Base-by-base conservation (phyloP, 2,329 filamentous ascomycete species). In the Juglanconis oblonga region DNA sequence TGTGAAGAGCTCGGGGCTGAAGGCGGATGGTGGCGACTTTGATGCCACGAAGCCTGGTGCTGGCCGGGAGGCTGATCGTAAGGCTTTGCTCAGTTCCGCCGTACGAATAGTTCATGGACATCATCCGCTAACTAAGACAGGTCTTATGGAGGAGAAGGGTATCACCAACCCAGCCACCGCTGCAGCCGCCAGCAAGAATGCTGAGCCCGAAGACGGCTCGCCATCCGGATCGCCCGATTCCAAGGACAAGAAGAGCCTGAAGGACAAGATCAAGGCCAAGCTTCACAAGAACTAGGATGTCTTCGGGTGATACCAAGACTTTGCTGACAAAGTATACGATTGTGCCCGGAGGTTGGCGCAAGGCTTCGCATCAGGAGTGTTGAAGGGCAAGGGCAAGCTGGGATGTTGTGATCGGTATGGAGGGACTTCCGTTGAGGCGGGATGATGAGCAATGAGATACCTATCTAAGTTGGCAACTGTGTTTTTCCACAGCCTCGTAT, bases 251-350 rank as follows among this genome's bases (percentile, higher is more conserved):
- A 77, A 76, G 50, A 81, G 81, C 64, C 69, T 88, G 45, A 80
- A 80, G 62, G 79, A 87, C 59, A 88, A 87, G 76, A 83, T 90
- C 73, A 90, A 89, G 81, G 81, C 82, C 58, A 90, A 89, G 77
- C 74, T 90, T 61, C 86, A 89, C 73, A 74, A 74, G 59, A 74
- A 79, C 67, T 78, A 68, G 49, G 35, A 31, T 44, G 36, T 42
- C n/a, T 49, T 59, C 31, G 59, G 47, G 47, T 59, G 59, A 51
- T 53, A 49, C 35, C 56, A 44, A 29, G 56, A 35, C 33, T 59
- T 52, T 48, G 51, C 42, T 32, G 52, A 52, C 9, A 47, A 59
- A 10, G n/a, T 29, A 24, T 45, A n/a, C n/a, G 42, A 5, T 17
- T 17, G 42, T 24, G 42, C 4, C 40, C 13, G 8, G 14, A 13